Evolutionary conservation across 495 filamentous ascomycete genomes (phyloP), one percentile per base, ranked within the genome.

Genomic region (Aspergillus sclerotiicarbonarius): DNA sequence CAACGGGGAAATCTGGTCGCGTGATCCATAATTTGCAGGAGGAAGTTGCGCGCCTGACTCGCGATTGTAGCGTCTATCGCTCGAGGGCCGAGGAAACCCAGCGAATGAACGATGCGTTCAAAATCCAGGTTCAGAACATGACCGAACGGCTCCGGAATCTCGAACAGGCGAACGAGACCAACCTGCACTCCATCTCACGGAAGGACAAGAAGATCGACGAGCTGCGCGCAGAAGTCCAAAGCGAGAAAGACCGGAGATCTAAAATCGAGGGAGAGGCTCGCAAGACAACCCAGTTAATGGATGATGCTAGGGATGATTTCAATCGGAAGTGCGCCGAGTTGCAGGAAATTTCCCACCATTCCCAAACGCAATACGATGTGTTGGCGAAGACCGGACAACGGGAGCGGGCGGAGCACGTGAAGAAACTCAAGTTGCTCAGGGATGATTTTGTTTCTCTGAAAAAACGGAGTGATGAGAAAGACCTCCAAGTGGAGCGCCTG

Each of bases 11-110:
- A 74, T 94, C 89, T 2, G 91, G 92, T n/a, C 84, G 92, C 13
- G 92, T 97, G 13, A 96, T 97, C 64, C 91, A 96, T 68, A 84
- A 85, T 54, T 70, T 97, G 33, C 91, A 94, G 73, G 89, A 87
- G 35, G 92, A 97, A 62, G 94, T 93, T 63, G 92, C 96, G 51
- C 83, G 87, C 29, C 75, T 95, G 46, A 90, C 86, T 57, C 85
- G 92, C 41, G 92, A 96, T 59, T 82, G 91, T 53, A 82, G 86
- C 56, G 78, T 92, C 20, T 87, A 92, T 67, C 83, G 82, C 31
- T 78, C 88, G 16, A 82, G 83, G 16, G 80, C 87, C 31, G 89
- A 93, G 54, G 91, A 92, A 53, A 83, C 86, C 12, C 84, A 85
- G 56, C 83, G 88, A 48, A 82, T 83, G 35, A 86, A 89, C 39